Base-by-base conservation (phyloP, 257 asterid genomes). In the Craterostigma plantagineum region DNA sequence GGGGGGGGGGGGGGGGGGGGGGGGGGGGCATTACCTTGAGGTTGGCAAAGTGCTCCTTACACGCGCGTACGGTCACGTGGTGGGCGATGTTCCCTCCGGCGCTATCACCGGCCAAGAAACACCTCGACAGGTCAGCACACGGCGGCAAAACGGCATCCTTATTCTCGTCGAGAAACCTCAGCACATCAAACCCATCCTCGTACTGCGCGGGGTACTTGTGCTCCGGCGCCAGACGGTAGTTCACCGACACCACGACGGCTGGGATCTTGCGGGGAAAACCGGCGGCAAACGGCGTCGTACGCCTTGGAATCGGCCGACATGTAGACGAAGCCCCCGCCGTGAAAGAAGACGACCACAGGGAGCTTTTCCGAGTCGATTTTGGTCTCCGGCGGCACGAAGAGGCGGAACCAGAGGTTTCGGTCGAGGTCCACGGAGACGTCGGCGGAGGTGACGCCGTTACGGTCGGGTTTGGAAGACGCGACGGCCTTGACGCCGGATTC, bases 301-400 rank as follows among this genome's bases (percentile, higher is more conserved):
- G 34, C 10, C 39, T 37, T 55, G 41, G 39, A 46, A 57, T 66
- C 67, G 0, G 78, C 45, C 16, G 66, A 43, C 40, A 69, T 54
- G 15, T 53, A 69, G 6, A 49, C 75, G 43, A 73, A 73, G 0
- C 78, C 78, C 0, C 82, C 78, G 9, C 82, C 82, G 53, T 73
- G 82, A 35, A 69, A 73, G 69, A 73, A 73, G 4, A 73, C 63
- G 5, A 73, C 51, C 9, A 69, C 62, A 15, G 71, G 73, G 16
- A 63, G 27, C 30, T 12, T 13, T 49, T 52, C 7, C 14, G 16
- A 7, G 38, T 23, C 16, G 5, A 35, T 4, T 9, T 23, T 3
- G 9, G 34, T 16, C 1, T 14, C n/a, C 0, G 68, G 48, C 7
- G 79, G 74, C 17, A 49, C 33, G 52, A 56, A 70, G 52, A 74